Evolutionary conservation across 345 rosid species (phyloP).

Genomic region (Eucalyptus pauciflora): DNA sequence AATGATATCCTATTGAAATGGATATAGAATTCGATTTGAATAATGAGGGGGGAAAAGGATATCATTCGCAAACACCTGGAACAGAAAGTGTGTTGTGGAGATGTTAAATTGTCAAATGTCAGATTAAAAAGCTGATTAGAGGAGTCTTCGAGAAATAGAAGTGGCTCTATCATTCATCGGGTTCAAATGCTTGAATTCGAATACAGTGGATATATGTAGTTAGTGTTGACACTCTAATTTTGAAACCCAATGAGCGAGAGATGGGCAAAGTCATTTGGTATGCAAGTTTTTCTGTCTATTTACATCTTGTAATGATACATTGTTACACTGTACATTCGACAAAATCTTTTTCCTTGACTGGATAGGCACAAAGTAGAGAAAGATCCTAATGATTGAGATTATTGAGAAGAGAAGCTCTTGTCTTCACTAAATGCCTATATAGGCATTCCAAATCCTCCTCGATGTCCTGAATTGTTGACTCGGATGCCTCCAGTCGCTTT

Average conservation of each 20-base stretch:
- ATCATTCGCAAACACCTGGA: background rate
- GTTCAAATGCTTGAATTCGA: background rate
- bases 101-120: background rate
- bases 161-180: background rate
- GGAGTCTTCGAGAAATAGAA: background rate
- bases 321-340: background rate
- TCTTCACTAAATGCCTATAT: background rate
- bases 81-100: background rate
- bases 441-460: background rate
- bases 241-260: background rate
- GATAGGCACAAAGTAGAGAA: background rate
- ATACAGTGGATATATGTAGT: background rate
- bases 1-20: background rate
- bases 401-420: conserved; percentile 3
- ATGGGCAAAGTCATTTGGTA: background rate
- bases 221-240: background rate
- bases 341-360: background rate
- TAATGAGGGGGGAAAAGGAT: background rate
- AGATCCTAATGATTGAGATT: background rate
- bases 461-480: background rate
- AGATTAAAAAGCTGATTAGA: background rate
- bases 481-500: background rate
- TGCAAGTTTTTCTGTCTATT: background rate
- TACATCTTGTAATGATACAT: background rate
- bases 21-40: background rate